Percentiles rank a stretch among this genome's conserved stretches.
phyloP scores from a whole-genome alignment of 1,284 basidiomycete genomes.

The Ceratobasidium sp. region DNA sequence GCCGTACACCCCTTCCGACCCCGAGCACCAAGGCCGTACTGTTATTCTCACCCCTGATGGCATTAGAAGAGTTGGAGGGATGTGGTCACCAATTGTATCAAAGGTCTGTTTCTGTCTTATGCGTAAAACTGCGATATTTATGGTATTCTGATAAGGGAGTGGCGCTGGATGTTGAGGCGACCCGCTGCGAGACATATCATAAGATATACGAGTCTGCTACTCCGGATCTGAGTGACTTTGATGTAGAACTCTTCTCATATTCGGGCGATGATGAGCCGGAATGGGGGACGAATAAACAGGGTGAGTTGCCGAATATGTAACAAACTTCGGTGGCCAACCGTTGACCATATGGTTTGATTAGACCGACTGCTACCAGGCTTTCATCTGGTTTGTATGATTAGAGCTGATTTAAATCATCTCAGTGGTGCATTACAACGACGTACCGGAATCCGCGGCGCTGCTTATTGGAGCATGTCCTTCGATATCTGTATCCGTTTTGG shows the following conservation, averaged over 20 bases:
- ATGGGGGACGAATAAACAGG: conserved; percentile 12
- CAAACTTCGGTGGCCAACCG: too few relatives aligned
- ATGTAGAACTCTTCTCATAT: neutral
- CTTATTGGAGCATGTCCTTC: conserved; percentile 38
- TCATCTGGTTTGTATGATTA: conserved; percentile 28
- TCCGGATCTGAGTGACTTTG: neutral
- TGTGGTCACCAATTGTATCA: conserved; percentile 13
- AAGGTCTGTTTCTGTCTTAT: neutral
- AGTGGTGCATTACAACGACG: conserved; percentile 27
- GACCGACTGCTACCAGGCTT: conserved; percentile 5
- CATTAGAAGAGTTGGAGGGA: neutral
- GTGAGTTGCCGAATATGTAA: neutral
- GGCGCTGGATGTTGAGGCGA: conserved; percentile 24
- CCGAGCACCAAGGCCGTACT: conserved; percentile 4
- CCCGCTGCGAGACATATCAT: neutral
- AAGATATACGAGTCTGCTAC: neutral
- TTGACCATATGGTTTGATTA: neutral
- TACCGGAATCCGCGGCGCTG: neutral
- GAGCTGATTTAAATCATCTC: conserved; percentile 26
- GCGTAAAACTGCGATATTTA: too few relatives aligned
- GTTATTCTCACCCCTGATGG: neutral
- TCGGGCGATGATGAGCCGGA: conserved; percentile 11
- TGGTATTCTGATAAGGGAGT: neutral
- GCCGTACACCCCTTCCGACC: neutral
- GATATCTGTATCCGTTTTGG: conserved; percentile 41